Conservation (phyloP, 345 rosid species). For the Leavenworthia alabamica region DNA sequence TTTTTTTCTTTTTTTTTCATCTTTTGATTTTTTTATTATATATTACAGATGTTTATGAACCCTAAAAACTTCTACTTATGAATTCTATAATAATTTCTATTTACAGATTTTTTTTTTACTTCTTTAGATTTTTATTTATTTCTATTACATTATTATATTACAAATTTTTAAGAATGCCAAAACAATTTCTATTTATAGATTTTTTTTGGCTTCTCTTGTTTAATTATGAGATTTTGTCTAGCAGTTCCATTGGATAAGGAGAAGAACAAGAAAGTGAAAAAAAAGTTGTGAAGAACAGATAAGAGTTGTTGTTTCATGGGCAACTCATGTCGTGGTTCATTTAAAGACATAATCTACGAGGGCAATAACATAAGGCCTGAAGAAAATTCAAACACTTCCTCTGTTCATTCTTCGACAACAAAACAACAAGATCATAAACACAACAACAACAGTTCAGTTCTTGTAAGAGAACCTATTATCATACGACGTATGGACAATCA, state of each 20-base stretch:
- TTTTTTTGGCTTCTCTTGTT: background rate
- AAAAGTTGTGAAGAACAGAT: conserved; percentile 15
- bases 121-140: no score
- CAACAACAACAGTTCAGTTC: conserved; percentile 28
- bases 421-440: conserved; percentile 34
- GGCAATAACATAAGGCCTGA: conserved; percentile 63
- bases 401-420: conserved; percentile 39
- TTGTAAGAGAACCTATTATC: no score
- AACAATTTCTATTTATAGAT: no score
- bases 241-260: conserved; percentile 33
- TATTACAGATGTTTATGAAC: no score
- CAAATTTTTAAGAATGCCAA: no score
- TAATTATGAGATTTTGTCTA: conserved; percentile 6
- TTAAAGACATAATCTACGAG: conserved; percentile 66
- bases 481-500: conserved; percentile 67
- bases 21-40: no score
- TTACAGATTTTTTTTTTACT: no score
- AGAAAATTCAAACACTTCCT: conserved; percentile 39
- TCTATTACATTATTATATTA: no score
- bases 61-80: no score
- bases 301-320: conserved; percentile 88
- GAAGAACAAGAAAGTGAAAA: conserved; percentile 25
- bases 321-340: conserved; percentile 97
- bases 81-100: no score
- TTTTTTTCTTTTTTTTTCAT: no score